phyloP scores from a whole-genome alignment of 768 basidiomycete species.

The Tulasnella calospora region DNA sequence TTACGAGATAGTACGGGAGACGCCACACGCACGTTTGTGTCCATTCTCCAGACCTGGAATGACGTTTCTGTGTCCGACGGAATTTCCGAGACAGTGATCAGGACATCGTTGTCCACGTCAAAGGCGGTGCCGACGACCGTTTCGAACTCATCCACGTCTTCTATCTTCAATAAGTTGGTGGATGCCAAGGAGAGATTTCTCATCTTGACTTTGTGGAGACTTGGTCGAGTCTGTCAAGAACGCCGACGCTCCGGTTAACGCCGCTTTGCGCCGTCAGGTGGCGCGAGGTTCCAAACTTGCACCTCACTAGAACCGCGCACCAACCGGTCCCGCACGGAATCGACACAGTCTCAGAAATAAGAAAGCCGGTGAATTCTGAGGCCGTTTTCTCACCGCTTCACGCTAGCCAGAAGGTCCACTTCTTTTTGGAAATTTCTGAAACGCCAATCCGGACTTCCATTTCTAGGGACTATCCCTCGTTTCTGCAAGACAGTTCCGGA shows the following conservation, averaged over 20 bases:
- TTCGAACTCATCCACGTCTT: background rate
- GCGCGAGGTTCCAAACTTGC: background rate
- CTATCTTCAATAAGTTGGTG: background rate
- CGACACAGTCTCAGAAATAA: background rate
- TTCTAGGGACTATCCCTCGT: background rate
- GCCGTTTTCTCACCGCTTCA: background rate
- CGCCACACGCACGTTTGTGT: slow-evolving; percentile 28
- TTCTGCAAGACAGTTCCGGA: background rate
- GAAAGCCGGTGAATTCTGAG: background rate
- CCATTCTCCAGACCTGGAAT: slow-evolving; percentile 54
- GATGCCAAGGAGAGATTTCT: slow-evolving; percentile 16
- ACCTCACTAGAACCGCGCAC: background rate
- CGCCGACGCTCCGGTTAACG: background rate
- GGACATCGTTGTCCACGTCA: slow-evolving; percentile 58
- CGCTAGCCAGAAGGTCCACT: background rate
- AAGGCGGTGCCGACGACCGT: slow-evolving; percentile 47
- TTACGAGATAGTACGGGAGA: slow-evolving; percentile 12
- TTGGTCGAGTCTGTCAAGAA: background rate
- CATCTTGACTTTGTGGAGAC: background rate
- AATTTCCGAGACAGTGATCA: slow-evolving; percentile 56
- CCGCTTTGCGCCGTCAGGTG: background rate
- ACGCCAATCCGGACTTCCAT: background rate
- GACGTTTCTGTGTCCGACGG: slow-evolving; percentile 47
- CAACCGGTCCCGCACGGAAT: background rate
- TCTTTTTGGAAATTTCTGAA: background rate